Evolutionary conservation across 169 alveolate species (phyloP).

Genomic region (Eimeria nieschulzi): DNA sequence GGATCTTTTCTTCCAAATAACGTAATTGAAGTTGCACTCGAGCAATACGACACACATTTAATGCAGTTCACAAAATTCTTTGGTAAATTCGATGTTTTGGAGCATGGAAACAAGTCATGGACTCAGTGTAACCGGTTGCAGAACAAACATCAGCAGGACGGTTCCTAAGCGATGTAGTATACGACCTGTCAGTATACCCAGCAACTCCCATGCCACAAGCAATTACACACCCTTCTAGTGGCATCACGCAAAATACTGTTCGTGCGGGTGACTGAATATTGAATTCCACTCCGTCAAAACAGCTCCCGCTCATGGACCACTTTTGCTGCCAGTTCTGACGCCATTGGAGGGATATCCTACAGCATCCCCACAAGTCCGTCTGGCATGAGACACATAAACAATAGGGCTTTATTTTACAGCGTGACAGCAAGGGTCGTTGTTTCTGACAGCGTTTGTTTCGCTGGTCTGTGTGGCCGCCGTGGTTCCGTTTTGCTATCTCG

Average conservation of each 20-base stretch:
- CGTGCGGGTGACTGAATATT: background rate
- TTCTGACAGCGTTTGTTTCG: slow-evolving; percentile 21
- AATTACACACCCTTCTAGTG: background rate
- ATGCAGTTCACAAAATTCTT: slow-evolving; percentile 20
- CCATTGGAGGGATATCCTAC: slow-evolving; percentile 54
- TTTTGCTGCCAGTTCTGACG: background rate
- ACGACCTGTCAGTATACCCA: slow-evolving; percentile 19
- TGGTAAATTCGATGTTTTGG: background rate
- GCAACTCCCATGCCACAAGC: background rate
- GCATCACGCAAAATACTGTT: background rate
- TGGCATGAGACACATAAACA: background rate
- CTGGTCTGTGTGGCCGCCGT: slow-evolving; percentile 4
- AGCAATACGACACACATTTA: slow-evolving; percentile 26
- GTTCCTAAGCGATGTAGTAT: slow-evolving; percentile 22
- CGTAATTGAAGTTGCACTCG: background rate
- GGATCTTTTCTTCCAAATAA: too few species aligned
- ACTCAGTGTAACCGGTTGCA: background rate
- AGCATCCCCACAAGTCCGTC: slow-evolving; percentile 55
- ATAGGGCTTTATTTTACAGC: too few species aligned
- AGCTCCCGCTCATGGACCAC: background rate
- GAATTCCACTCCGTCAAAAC: background rate
- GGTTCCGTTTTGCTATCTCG: slow-evolving; percentile 26
- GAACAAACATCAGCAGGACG: slow-evolving; percentile 26
- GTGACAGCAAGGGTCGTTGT: slow-evolving; percentile 32
- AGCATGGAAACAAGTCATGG: background rate